Base-by-base conservation (phyloP, 768 basidiomycete species). In the Mycena albidolilacea region DNA sequence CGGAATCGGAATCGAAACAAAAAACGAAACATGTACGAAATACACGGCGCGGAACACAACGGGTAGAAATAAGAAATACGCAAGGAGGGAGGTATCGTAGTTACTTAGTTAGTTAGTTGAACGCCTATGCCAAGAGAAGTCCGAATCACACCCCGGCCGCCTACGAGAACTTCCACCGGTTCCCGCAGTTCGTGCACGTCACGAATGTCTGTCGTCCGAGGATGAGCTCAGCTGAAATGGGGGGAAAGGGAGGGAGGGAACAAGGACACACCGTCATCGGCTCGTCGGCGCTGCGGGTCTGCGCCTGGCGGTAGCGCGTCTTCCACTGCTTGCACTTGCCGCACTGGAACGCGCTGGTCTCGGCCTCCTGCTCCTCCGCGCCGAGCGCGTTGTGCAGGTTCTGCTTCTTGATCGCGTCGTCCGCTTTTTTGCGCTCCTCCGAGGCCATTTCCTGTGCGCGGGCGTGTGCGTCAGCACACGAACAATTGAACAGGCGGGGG, bases 281-380 rank as follows among this genome's bases (percentile, higher is more conserved):
- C 84, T 98, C 98, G 84, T 99, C 98, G 9, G 98, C 97, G 79
- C 95, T 96, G 67, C 98, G 90, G 10, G 98, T 99, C 81, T 99
- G 98, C 77, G 96, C 95, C 85, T 99, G 97, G 76, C 95, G 93
- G 78, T 98, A 98, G 57, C 93, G 90, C 30, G 30, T 30, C 30
- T 30, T 30, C 30, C 30, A 30, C 89, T 97, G 94, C 78, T 97
- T 97, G 91, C 98, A 99, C 77, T 95, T 89, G 11, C 91, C 88
- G 79, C 98, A 99, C 81, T 98, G 96, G 94, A 99, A 99, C 3
- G 95, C 97, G 75, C 97, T 95, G 0, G 98, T 99, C 82, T 99
- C 98, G 15, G 97, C 96, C 81, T 97, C 90, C 75, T 91, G 92
- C 77, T 97, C 93, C 3, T 88, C 94, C 0, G 97, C 97, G 2